Base-by-base conservation (phyloP, 2,329 filamentous ascomycete species). In the Pseudocercospora macadamiae region DNA sequence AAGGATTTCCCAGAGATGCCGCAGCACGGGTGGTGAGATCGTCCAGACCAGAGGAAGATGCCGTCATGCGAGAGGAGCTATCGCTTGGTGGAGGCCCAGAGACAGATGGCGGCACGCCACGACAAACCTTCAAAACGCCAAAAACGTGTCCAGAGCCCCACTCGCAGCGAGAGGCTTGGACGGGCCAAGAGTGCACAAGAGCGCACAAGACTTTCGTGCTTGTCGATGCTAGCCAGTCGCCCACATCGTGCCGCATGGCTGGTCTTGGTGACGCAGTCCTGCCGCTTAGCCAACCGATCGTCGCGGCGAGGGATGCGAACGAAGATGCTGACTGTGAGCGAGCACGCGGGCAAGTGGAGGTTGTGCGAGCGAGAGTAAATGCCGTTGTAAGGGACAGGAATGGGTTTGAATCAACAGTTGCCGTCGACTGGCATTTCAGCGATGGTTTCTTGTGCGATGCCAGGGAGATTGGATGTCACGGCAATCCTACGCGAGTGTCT, bases 171-270 rank as follows among this genome's bases (percentile, higher is more conserved):
- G 47, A 55, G 55, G 55, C 51, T 62, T 56, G 53, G 42, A 16
- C 25, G 23, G 54, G 62, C 62, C 59, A 61, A 64, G 62, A 55
- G 42, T 57, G 51, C 59, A 60, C 59, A 61, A 64, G 56, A 61
- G 21, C 28, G 56, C 55, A 64, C 62, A 64, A 64, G 62, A 64
- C 59, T 57, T 59, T n/a, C 34, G 51, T 44, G 56, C 30, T 37
- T 21, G n/a, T 55, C 18, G 32, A 23, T 47, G 37, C 36, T 28
- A 51, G 37, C 26, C 51, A 44, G 44, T 55, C 30, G 57, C 54
- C 57, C 60, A 60, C 60, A 53, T 54, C 34, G 42, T 48, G 55
- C 55, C 55, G 55, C 55, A 49, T 61, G 49, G 47, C 58, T 55
- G 36, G 34, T 55, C 54, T 56, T 57, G 45, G 60, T 49, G 45